Percentiles rank a stretch among this genome's conserved stretches.
Evolutionary conservation across 768 basidiomycete genomes (phyloP).

Genomic region (Floccularia luteovirens): DNA sequence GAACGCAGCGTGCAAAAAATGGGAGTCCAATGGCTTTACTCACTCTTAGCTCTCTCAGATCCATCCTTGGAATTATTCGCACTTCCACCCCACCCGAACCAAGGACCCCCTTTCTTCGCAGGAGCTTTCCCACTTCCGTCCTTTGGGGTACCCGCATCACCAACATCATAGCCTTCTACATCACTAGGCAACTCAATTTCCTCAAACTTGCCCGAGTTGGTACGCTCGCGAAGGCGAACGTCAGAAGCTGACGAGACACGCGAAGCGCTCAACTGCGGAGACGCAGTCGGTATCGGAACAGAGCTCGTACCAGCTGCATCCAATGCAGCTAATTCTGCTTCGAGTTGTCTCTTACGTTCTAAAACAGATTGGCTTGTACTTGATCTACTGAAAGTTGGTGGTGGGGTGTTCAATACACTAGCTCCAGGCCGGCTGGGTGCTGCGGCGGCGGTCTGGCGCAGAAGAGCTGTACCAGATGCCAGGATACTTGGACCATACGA

Average conservation of each 20-base stretch:
- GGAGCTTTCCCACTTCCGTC: slow-evolving; percentile 10
- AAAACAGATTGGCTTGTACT: slow-evolving; percentile 21
- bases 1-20: too few species aligned
- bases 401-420: slow-evolving; percentile 5
- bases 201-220: slow-evolving; percentile 46
- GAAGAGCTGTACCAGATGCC: slow-evolving; percentile 56
- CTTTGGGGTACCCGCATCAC: slow-evolving; percentile 29
- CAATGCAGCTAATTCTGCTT: slow-evolving; percentile 53
- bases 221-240: slow-evolving; percentile 32
- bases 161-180: slow-evolving; percentile 52
- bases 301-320: slow-evolving; percentile 15
- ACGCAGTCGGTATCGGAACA: slow-evolving; percentile 24
- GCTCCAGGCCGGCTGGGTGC: slow-evolving; percentile 25
- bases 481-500: slow-evolving; percentile 70
- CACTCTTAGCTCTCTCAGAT: slow-evolving; percentile 47
- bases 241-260: slow-evolving; percentile 33
- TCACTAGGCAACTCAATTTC: slow-evolving; percentile 70
- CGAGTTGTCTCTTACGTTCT: slow-evolving; percentile 42
- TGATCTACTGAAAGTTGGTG: slow-evolving; percentile 9
- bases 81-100: slow-evolving; percentile 41
- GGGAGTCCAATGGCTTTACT: too few species aligned
- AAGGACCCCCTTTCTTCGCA: slow-evolving; percentile 26
- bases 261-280: slow-evolving; percentile 24
- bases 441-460: slow-evolving; percentile 42
- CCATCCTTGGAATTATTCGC: slow-evolving; percentile 17